Evolutionary conservation across 345 rosid genomes (phyloP), one percentile per base, ranked within the genome.

Genomic region (Firmiana major): DNA sequence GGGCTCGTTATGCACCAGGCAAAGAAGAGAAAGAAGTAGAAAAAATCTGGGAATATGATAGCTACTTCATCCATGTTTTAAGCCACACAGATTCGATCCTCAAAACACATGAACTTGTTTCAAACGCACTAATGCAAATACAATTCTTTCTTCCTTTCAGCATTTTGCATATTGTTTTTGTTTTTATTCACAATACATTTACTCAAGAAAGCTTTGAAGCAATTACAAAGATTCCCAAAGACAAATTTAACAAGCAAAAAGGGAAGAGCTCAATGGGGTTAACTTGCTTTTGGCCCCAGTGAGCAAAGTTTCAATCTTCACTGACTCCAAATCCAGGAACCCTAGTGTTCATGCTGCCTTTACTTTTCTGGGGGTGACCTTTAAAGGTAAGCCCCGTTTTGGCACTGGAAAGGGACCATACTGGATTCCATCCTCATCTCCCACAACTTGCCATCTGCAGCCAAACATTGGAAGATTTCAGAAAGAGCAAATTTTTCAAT

Each of bases 341-440:
- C 34, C 15, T 57, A 10, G 43, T 31, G 34, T 49, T 59, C 69
- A 78, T 54, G 42, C 43, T 49, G 82, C 77, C 55, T 19, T 42
- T 49, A 77, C 49, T 58, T 63, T 79, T 66, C 84, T 85, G 0
- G 81, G 87, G 31, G 54, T 80, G 6, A 93, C 90, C 78, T 82
- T 86, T 71, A 95, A 80, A 34, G 98, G 97, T 74, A 93, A 85
- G n/a, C 99, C 99, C 28, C 75, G 84, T 80, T 85, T 91, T 63
- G 99, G 98, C 13, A 95, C 96, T 0, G 98, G 99, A 75, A 95
- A 95, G 63, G 99, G 99, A 16, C 91, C 96, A 78, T 95, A 95
- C 48, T 93, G 98, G 76, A 95, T 90, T 17, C 92, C 99, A 79
- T 90, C 92, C 0, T 86, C 90, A 2, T 81, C 88, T 83, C 92